Evolutionary conservation across 371 early-diverging fungal species (phyloP).

Genomic region (Apophysomyces variabilis): DNA sequence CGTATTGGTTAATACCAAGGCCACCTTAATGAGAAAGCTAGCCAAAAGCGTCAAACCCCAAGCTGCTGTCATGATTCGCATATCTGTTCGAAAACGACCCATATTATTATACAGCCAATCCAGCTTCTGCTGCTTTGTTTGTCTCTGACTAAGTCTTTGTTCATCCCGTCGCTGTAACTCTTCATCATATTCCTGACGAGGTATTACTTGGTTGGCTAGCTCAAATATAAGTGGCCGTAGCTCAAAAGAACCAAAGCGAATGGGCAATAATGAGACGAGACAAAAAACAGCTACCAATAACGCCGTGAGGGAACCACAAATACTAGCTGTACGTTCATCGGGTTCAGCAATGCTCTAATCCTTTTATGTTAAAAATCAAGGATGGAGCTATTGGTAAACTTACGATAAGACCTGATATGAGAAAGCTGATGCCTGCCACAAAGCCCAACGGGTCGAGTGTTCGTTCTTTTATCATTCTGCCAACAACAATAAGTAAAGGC

Average conservation of each 20-base stretch:
- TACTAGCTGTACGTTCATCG: slow-evolving; percentile 28
- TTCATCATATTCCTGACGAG: slow-evolving; percentile 31
- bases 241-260: slow-evolving; percentile 37
- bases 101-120: slow-evolving; percentile 36
- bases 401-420: slow-evolving; percentile 41
- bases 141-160: slow-evolving; percentile 14
- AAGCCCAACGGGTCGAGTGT: slow-evolving; percentile 34
- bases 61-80: slow-evolving; percentile 49
- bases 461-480: slow-evolving; percentile 31
- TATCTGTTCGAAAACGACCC: slow-evolving; percentile 47
- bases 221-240: slow-evolving; percentile 43
- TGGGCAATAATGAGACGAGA: slow-evolving; percentile 41
- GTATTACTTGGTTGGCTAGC: slow-evolving; percentile 49
- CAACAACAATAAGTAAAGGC: slow-evolving; percentile 36
- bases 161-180: slow-evolving; percentile 30
- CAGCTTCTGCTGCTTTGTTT: slow-evolving; percentile 29
- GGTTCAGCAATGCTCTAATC: slow-evolving; percentile 49
- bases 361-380: neutral
- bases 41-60: slow-evolving; percentile 46
- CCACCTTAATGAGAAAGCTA: slow-evolving; percentile 44
- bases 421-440: slow-evolving; percentile 37
- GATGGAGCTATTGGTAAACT: neutral
- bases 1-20: slow-evolving; percentile 37
- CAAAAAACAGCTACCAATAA: slow-evolving; percentile 42
- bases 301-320: slow-evolving; percentile 43